phyloP scores from a whole-genome alignment of 176 grass and related monocot genomes.

The Echinochloa phyllopogon region DNA sequence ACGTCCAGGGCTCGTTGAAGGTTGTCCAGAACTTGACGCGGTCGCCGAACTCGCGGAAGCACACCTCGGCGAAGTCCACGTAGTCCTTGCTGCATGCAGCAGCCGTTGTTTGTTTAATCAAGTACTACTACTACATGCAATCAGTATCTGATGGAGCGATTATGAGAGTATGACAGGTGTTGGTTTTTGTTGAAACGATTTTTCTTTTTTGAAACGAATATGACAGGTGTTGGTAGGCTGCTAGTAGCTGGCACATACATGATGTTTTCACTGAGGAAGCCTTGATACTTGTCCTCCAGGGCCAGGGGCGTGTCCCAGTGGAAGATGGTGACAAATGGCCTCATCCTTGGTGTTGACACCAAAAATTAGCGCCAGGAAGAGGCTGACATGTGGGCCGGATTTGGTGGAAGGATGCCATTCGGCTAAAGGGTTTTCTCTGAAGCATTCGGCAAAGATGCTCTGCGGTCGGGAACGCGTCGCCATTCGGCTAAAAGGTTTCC shows the following conservation, averaged over 20 bases:
- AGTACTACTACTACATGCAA: not conserved
- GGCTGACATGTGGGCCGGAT: too few species aligned
- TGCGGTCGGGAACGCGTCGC: too few species aligned
- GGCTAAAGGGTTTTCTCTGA: too few species aligned
- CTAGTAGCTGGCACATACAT: slow-evolving; percentile 34
- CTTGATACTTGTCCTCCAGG: slow-evolving; percentile 69
- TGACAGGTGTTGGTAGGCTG: not conserved
- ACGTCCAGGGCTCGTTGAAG: slow-evolving; percentile 54
- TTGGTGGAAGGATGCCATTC: too few species aligned
- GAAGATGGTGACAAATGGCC: slow-evolving; percentile 72
- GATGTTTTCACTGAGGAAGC: slow-evolving; percentile 70
- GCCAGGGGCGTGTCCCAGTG: slow-evolving; percentile 78
- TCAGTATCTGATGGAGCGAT: too few species aligned
- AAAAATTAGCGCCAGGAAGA: too few species aligned
- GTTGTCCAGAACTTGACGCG: slow-evolving; percentile 79
- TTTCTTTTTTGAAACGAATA: too few species aligned
- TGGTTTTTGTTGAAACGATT: too few species aligned
- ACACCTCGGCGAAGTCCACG: slow-evolving; percentile 53
- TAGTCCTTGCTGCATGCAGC: slow-evolving; percentile 60
- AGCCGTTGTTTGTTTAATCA: not conserved
- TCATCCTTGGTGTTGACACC: too few species aligned
- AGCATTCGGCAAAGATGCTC: too few species aligned
- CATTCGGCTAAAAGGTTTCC: too few species aligned
- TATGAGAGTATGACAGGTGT: too few species aligned
- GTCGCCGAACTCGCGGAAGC: slow-evolving; percentile 80